Evolutionary conservation across 2,329 filamentous ascomycete species (phyloP), one percentile per base, ranked within the genome.

Genomic region (Fusarium gaditjirri): DNA sequence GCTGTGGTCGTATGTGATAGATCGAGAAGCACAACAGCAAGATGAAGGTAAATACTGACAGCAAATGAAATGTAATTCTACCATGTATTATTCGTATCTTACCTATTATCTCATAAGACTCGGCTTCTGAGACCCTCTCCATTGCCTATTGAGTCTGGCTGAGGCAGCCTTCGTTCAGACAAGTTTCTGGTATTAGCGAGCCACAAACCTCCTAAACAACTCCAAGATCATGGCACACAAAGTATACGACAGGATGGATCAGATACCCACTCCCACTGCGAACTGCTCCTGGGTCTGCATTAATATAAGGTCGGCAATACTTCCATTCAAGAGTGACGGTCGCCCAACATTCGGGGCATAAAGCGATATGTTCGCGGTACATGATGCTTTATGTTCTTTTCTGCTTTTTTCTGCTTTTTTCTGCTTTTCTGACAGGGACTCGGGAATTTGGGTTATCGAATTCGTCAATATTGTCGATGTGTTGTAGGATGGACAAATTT

Each of bases 1-100:
- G 64, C 64, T 69, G 19, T 69, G 64, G 64, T 68, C 58, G 58
- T 69, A 69, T 69, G 65, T 68, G 46, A 14, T 4, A n/a, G 21
- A 7, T 10, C 2, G 11, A 13, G 25, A 27, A 29, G 44, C 50
- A 25, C 16, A 68, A 53, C 13, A 13, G 7, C 12, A n/a, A n/a
- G 36, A 62, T 68, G 13, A 54, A 27, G 1, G 19, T 6, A 13
- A 16, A 13, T 14, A 5, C 10, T 8, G 9, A 25, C 14, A 6
- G 27, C 9, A 29, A 19, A 21, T 7, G 17, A 14, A 36, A 25
- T 13, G 23, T 11, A 13, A 5, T 23, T n/a, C 16, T 19, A 31
- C 21, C 25, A 25, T 35, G 4, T 8, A 7, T 19, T 25, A 2
- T 11, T 25, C 29, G 8, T 43, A 16, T n/a, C 14, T 23, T 19